phyloP scores from a whole-genome alignment of 306 rosid genomes.

The Pyrus communis region DNA sequence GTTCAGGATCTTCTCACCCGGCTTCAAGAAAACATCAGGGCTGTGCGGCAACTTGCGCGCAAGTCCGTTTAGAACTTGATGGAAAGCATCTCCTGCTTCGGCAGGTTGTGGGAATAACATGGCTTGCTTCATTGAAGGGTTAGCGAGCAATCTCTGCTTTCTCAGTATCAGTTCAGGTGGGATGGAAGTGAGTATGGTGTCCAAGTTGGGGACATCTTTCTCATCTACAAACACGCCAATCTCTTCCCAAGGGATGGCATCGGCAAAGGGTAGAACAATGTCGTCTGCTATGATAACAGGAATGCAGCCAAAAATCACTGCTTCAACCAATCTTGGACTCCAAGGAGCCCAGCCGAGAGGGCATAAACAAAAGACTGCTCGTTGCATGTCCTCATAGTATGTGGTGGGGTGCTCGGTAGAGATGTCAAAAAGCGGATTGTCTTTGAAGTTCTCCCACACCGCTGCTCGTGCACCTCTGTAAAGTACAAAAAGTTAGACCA shows the following conservation, averaged over 20 bases:
- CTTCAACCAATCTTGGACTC: slow-evolving; percentile 97
- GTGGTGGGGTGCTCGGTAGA: slow-evolving; percentile 93
- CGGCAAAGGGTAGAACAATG: slow-evolving; percentile 93
- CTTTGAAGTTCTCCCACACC: slow-evolving; percentile 97
- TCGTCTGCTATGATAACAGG: slow-evolving; percentile 97
- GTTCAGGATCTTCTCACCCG: slow-evolving; percentile 63
- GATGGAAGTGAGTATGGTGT: slow-evolving; percentile 78
- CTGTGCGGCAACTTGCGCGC: slow-evolving; percentile 84
- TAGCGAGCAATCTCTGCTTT: slow-evolving; percentile 90
- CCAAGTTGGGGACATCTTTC: slow-evolving; percentile 80
- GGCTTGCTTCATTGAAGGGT: slow-evolving; percentile 97
- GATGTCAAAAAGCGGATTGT: slow-evolving; percentile 93
- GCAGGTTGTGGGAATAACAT: slow-evolving; percentile 97
- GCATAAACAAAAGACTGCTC: slow-evolving; percentile 89
- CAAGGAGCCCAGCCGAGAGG: slow-evolving; percentile 99
- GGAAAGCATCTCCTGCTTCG: slow-evolving; percentile 86
- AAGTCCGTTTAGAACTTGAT: slow-evolving; percentile 91
- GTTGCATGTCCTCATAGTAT: slow-evolving; percentile 96
- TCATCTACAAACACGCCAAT: slow-evolving; percentile 84
- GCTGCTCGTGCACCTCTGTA: slow-evolving; percentile 32
- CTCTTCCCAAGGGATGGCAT: slow-evolving; percentile 99
- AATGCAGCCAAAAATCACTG: slow-evolving; percentile 94
- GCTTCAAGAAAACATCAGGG: slow-evolving; percentile 48
- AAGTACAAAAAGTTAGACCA: slow-evolving; percentile 1
- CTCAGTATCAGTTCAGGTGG: slow-evolving; percentile 78